phyloP scores from a whole-genome alignment of 768 basidiomycete species.

The Gyrodon lividus region DNA sequence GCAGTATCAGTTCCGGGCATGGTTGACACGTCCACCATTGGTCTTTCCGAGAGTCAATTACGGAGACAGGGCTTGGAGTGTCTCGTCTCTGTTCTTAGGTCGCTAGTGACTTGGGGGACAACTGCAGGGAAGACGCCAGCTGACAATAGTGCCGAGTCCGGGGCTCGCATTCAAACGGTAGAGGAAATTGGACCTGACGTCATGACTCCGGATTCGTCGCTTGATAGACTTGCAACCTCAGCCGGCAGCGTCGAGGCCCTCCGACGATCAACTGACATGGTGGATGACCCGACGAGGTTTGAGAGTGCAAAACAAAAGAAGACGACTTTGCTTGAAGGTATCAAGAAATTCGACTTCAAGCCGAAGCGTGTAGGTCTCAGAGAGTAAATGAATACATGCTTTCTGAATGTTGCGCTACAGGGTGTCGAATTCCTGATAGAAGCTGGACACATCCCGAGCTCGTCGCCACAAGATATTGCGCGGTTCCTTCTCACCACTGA shows the following conservation, averaged over 20 bases:
- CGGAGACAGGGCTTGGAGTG: slow-evolving; percentile 94
- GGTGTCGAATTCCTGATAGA: slow-evolving; percentile 89
- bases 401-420: slow-evolving; percentile 38
- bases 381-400: not conserved
- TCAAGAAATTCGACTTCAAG: slow-evolving; percentile 98
- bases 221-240: slow-evolving; percentile 52
- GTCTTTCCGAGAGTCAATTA: slow-evolving; percentile 79
- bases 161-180: slow-evolving; percentile 43
- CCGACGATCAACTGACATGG: slow-evolving; percentile 68
- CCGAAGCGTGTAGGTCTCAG: slow-evolving; percentile 77
- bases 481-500: slow-evolving; percentile 84
- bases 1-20: slow-evolving; percentile 64
- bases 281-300: slow-evolving; percentile 90
- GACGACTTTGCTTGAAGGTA: slow-evolving; percentile 89
- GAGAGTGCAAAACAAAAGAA: slow-evolving; percentile 97
- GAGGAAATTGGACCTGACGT: slow-evolving; percentile 57
- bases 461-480: slow-evolving; percentile 75
- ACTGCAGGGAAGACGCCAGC: slow-evolving; percentile 38
- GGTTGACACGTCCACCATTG: slow-evolving; percentile 65
- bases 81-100: slow-evolving; percentile 82
- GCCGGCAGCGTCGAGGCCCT: slow-evolving; percentile 52
- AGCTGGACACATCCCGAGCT: slow-evolving; percentile 78
- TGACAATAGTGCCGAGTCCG: slow-evolving; percentile 37
- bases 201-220: slow-evolving; percentile 53
- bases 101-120: slow-evolving; percentile 89